Base-by-base conservation (phyloP, 495 filamentous ascomycete species). In the Ramalina peruviana region DNA sequence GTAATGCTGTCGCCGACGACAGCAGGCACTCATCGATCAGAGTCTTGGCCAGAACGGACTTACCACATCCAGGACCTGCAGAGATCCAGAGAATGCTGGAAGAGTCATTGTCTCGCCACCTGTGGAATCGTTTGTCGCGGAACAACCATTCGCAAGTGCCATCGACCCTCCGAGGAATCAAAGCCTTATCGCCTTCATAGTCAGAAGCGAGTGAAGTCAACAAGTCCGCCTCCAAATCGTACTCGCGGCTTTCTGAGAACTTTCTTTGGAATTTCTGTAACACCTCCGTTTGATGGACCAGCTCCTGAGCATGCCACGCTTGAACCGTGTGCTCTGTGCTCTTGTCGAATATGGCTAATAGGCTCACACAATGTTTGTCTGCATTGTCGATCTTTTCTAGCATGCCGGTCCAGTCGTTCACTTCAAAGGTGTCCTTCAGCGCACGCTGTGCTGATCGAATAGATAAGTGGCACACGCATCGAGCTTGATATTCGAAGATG, bases 1-100 rank as follows among this genome's bases (percentile, higher is more conserved):
- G 30, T 33, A 33, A 33, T 4, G 23, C 16, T 15, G 23, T 23
- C 11, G 36, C 19, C 41, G 3, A n/a, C 16, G 17, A 21, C 27
- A 9, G 46, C 26, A 53, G 39, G 15, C 50, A 46, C 27, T 20
- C 17, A 46, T 70, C 62, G 30, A 68, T 51, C 12, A 70, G 55
- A 19, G 52, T 56, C 53, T 56, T 65, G 1, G 65, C 50, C 20
- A 70, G 52, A 4, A 67, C 65, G 0, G 66, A 67, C 52, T 70
- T 70, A 4, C 67, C 67, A 58, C 67, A 70, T 21, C 67, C 67
- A 13, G 66, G 65, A 51, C 67, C 66, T 40, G 67, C 66, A 16
- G 65, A 65, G n/a, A 67, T 58, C 52, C 66, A 55, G 10, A 70
- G 58, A 10, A 59, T 51, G 1, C 54, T 55, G 0, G 52, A 55